Conservation (phyloP, 1,139 yeast species). For the Hyphopichia wangnamkhiaoensis region DNA sequence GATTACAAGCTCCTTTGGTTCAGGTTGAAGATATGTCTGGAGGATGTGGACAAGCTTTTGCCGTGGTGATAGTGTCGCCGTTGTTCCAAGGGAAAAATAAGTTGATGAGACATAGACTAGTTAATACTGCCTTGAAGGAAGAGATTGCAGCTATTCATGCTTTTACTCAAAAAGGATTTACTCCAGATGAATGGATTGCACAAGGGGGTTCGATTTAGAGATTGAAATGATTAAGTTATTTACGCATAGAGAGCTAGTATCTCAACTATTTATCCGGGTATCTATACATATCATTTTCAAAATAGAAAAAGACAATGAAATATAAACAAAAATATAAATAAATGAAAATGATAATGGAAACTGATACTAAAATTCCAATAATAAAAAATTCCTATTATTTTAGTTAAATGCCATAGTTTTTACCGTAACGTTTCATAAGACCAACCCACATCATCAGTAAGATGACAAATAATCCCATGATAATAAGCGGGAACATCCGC, state of each 20-base stretch:
- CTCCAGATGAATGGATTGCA: constrained; percentile 68
- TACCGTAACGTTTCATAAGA: constrained; percentile 18
- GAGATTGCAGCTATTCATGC: constrained; percentile 91
- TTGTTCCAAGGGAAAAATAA: constrained; percentile 79
- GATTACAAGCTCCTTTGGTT: constrained; percentile 54
- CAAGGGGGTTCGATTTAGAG: constrained; percentile 35
- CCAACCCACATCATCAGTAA: constrained; percentile 31
- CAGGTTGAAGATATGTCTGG: constrained; percentile 76
- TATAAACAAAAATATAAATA: too few relatives aligned
- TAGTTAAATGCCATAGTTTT: constrained; percentile 16
- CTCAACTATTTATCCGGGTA: too few relatives aligned
- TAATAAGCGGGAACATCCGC: constrained; percentile 33
- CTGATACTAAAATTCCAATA: neutral
- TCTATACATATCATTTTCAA: too few relatives aligned
- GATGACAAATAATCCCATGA: constrained; percentile 25
- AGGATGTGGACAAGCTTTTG: constrained; percentile 88
- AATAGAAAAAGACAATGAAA: too few relatives aligned
- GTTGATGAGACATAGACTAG: constrained; percentile 81
- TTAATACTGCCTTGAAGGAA: constrained; percentile 73
- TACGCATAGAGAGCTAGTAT: too few relatives aligned
- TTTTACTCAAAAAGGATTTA: constrained; percentile 85
- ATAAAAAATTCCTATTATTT: too few relatives aligned
- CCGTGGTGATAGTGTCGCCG: constrained; percentile 76
- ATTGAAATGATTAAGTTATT: neutral
- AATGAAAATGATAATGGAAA: too few relatives aligned